Evolutionary conservation across 352 stramenopile genomes (phyloP).

Genomic region (Globisporangium radiosum): DNA sequence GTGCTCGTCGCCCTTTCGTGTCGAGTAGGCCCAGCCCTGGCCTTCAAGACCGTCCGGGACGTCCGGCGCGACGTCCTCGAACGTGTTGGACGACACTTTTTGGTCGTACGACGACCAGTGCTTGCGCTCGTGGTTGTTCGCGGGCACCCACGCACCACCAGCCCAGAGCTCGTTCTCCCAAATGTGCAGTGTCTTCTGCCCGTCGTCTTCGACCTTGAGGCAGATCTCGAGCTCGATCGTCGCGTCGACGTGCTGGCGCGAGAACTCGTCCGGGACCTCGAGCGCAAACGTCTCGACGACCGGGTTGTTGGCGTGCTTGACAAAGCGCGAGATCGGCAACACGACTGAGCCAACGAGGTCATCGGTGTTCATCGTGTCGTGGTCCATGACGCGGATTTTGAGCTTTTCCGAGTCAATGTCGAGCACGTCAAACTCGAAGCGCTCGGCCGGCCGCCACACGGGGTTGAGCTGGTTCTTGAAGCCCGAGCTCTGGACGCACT

Average conservation of each 20-base stretch:
- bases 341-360: slow-evolving; percentile 49
- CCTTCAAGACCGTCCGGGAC: slow-evolving; percentile 43
- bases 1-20: slow-evolving; percentile 54
- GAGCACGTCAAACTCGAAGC: slow-evolving; percentile 60
- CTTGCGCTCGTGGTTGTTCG: slow-evolving; percentile 40
- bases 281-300: slow-evolving; percentile 47
- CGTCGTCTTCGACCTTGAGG: slow-evolving; percentile 42
- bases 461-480: slow-evolving; percentile 47
- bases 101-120: slow-evolving; percentile 59
- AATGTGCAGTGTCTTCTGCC: slow-evolving; percentile 46
- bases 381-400: slow-evolving; percentile 53
- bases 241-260: slow-evolving; percentile 22
- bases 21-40: slow-evolving; percentile 61
- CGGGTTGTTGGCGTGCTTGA: slow-evolving; percentile 37
- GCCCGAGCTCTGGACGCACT: slow-evolving; percentile 43
- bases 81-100: slow-evolving; percentile 49
- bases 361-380: slow-evolving; percentile 59
- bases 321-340: slow-evolving; percentile 46
- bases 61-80: slow-evolving; percentile 55
- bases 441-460: slow-evolving; percentile 66
- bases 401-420: slow-evolving; percentile 39
- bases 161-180: slow-evolving; percentile 67
- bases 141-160: slow-evolving; percentile 33
- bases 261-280: slow-evolving; percentile 33
- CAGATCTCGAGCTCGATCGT: slow-evolving; percentile 37